phyloP scores from a whole-genome alignment of 2,329 filamentous ascomycete genomes.

The Myotisia sp. region DNA sequence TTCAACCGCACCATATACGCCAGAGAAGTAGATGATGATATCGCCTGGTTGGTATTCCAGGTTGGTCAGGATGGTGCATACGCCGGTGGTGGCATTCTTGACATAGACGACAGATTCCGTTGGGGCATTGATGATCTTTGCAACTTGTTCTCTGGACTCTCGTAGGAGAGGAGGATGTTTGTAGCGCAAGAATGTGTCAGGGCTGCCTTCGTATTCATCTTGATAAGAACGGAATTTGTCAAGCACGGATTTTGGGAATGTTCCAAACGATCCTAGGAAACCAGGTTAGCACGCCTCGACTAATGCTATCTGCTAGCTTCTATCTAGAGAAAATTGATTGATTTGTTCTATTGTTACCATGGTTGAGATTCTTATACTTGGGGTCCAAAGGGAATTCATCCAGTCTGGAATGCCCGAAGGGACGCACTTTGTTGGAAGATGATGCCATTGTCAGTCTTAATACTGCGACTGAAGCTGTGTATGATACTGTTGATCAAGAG shows the following conservation, averaged over 20 bases:
- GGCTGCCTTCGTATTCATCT: constrained; percentile 49
- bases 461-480: no score
- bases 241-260: constrained; percentile 51
- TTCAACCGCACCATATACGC: constrained; percentile 64
- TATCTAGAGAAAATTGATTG: neutral
- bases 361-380: constrained; percentile 60
- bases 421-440: no score
- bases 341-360: constrained; percentile 27
- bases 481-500: no score
- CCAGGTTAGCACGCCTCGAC: neutral
- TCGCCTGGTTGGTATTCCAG: constrained; percentile 56
- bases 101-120: constrained; percentile 59
- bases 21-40: constrained; percentile 60
- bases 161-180: constrained; percentile 50
- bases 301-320: no score
- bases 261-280: constrained; percentile 54
- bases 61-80: constrained; percentile 65
- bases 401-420: constrained; percentile 42
- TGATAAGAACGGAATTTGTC: constrained; percentile 50
- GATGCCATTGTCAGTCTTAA: no score
- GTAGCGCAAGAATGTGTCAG: constrained; percentile 65
- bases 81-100: constrained; percentile 57
- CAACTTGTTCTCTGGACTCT: constrained; percentile 49
- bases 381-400: constrained; percentile 57
- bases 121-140: constrained; percentile 51